phyloP scores from a whole-genome alignment of 1,284 basidiomycete genomes.

The Trichosporon ovoides region DNA sequence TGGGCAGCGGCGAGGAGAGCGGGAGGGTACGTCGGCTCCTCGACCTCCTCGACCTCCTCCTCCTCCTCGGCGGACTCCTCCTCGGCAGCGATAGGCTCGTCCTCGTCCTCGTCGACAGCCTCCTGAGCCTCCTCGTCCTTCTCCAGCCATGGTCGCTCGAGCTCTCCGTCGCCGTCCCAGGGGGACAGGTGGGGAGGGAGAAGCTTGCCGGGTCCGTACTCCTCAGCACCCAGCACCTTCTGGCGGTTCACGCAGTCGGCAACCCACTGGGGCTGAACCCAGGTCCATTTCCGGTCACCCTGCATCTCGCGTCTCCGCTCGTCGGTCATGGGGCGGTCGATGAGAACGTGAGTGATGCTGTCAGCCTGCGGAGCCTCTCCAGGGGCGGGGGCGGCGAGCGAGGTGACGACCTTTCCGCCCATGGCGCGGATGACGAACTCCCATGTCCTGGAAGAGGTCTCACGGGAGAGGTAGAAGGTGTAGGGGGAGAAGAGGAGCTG shows the following conservation, averaged over 20 bases:
- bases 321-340: conserved; percentile 72
- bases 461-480: conserved; percentile 91
- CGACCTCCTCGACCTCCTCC: conserved; percentile 42
- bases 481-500: conserved; percentile 71
- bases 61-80: conserved; percentile 46
- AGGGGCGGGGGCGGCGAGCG: conserved; percentile 69
- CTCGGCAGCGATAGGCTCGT: conserved; percentile 43
- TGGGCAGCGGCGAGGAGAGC: conserved; percentile 57
- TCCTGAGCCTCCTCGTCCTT: conserved; percentile 48
- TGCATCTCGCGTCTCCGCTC: conserved; percentile 59
- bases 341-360: conserved; percentile 90
- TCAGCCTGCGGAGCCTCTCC: conserved; percentile 53
- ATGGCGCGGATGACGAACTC: conserved; percentile 92
- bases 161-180: conserved; percentile 72
- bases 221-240: conserved; percentile 76
- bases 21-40: conserved; percentile 46
- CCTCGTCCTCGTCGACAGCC: conserved; percentile 37
- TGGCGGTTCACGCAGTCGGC: conserved; percentile 91
- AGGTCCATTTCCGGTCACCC: conserved; percentile 66
- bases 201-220: conserved; percentile 78
- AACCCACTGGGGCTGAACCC: conserved; percentile 97
- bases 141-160: conserved; percentile 55
- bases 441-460: conserved; percentile 85
- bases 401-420: conserved; percentile 76
- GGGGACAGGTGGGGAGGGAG: conserved; percentile 95